These are phyloP conservation scores for Coemansia guatemalensis DNA, from an alignment of 192 early-diverging fungal species.

Conservation along the genomic window DNA sequence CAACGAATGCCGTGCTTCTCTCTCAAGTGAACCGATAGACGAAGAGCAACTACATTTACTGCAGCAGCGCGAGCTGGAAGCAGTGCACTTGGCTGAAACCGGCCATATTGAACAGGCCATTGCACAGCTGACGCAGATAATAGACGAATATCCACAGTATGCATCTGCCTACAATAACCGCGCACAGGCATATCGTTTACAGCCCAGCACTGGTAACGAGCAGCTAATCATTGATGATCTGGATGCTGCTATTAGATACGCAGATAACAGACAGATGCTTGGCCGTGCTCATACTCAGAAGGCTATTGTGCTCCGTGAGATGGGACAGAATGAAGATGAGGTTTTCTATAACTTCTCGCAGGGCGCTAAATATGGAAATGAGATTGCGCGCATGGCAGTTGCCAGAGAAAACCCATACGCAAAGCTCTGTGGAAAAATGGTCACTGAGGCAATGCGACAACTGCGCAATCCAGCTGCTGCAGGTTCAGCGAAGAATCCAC, in stretches of 20 bases:
- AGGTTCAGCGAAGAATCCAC: not conserved
- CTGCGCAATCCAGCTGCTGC: constrained; percentile 18
- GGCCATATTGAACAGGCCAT: constrained; percentile 40
- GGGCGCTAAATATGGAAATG: constrained; percentile 64
- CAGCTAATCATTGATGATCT: constrained; percentile 55
- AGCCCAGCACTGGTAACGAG: constrained; percentile 15
- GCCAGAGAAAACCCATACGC: constrained; percentile 71
- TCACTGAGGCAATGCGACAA: constrained; percentile 58
- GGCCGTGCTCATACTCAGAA: constrained; percentile 66
- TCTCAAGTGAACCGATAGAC: constrained; percentile 1
- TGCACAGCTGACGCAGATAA: constrained; percentile 32
- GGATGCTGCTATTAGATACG: constrained; percentile 58
- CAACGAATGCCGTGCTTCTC: not conserved
- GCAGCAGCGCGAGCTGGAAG: constrained; percentile 20
- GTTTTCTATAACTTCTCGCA: constrained; percentile 58
- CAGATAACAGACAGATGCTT: constrained; percentile 29
- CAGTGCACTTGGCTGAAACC: constrained; percentile 40
- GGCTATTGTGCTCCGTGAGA: constrained; percentile 52
- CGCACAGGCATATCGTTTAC: constrained; percentile 52
- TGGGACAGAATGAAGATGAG: constrained; percentile 52
- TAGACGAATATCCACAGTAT: constrained; percentile 54
- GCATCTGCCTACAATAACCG: constrained; percentile 69
- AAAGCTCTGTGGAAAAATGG: constrained; percentile 64
- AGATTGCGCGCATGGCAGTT: constrained; percentile 55
- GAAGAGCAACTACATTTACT: constrained; percentile 8